Percentiles rank a stretch among this genome's conserved stretches.
phyloP scores from a whole-genome alignment of 345 rosid species.

The Citrus glauca region DNA sequence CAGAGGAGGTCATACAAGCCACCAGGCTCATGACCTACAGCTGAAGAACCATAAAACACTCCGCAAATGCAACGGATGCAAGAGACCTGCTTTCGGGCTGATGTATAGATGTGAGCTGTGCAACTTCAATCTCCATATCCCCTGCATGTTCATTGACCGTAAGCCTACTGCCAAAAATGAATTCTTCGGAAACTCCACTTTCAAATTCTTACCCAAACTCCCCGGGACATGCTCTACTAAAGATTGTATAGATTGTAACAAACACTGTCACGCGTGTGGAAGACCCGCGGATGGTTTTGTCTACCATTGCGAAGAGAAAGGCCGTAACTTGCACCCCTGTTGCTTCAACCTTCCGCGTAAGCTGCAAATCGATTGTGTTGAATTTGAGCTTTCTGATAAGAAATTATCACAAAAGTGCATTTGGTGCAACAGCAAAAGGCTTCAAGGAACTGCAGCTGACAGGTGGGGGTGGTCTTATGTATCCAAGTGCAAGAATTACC shows the following conservation, averaged over 20 bases:
- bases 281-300: not conserved
- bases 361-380: not conserved
- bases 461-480: conserved; percentile 7
- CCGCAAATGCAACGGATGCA: not conserved
- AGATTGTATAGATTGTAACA: not conserved
- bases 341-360: not conserved
- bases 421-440: not conserved
- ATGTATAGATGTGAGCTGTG: conserved; percentile 3
- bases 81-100: not conserved
- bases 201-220: not conserved
- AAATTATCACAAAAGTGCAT: not conserved
- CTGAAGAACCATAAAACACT: not conserved
- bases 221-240: not conserved
- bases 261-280: not conserved
- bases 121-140: not conserved
- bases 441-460: not conserved
- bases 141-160: not conserved
- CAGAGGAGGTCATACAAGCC: not conserved
- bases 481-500: not conserved
- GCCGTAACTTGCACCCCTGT: conserved; percentile 4
- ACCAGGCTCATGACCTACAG: not conserved
- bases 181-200: not conserved
- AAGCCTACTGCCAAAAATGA: not conserved
- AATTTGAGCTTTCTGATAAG: not conserved
- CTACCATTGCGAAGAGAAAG: not conserved